Percentiles rank a stretch among this genome's conserved stretches.
These are phyloP conservation scores for Odontarrhena argentea DNA, from an alignment of 345 rosid genomes.

Conservation along the genomic window DNA sequence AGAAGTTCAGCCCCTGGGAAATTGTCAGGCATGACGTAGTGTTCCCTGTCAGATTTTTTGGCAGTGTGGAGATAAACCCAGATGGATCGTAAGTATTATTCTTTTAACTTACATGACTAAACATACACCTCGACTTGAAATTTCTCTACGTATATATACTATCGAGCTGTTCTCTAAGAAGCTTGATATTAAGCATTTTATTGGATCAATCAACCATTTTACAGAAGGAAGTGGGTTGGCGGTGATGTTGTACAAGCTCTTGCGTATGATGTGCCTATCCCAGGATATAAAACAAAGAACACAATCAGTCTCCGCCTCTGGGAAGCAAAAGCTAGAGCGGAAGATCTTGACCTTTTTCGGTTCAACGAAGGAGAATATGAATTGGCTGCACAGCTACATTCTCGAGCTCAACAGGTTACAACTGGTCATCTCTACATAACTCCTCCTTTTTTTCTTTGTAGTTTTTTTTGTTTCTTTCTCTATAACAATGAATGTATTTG, in stretches of 20 bases:
- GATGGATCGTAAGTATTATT: conserved; percentile 77
- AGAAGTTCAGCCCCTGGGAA: conserved; percentile 99
- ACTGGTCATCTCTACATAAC: conserved; percentile 7
- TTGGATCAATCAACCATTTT: conserved; percentile 32
- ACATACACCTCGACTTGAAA: neutral
- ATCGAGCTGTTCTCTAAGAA: conserved; percentile 10
- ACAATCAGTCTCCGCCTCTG: conserved; percentile 97
- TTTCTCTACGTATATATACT: neutral
- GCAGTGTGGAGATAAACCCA: conserved; percentile 67
- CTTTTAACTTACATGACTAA: conserved; percentile 25
- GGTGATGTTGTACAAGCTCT: conserved; percentile 89
- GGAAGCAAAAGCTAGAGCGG: conserved; percentile 87
- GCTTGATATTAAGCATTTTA: conserved; percentile 20
- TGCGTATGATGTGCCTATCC: conserved; percentile 95
- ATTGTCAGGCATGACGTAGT: conserved; percentile 89
- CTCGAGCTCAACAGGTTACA: conserved; percentile 76
- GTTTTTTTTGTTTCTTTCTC: conserved; percentile 7
- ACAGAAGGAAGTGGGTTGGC: conserved; percentile 84
- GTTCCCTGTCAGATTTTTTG: conserved; percentile 88
- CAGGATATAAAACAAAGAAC: conserved; percentile 91
- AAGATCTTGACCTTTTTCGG: conserved; percentile 77
- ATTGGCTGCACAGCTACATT: conserved; percentile 83
- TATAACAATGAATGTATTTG: conserved; percentile 11
- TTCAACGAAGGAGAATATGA: conserved; percentile 97
- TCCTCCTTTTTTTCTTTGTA: conserved; percentile 18